These are phyloP conservation scores for Draba incana DNA, from an alignment of 345 rosid genomes.

Conservation along the genomic window DNA sequence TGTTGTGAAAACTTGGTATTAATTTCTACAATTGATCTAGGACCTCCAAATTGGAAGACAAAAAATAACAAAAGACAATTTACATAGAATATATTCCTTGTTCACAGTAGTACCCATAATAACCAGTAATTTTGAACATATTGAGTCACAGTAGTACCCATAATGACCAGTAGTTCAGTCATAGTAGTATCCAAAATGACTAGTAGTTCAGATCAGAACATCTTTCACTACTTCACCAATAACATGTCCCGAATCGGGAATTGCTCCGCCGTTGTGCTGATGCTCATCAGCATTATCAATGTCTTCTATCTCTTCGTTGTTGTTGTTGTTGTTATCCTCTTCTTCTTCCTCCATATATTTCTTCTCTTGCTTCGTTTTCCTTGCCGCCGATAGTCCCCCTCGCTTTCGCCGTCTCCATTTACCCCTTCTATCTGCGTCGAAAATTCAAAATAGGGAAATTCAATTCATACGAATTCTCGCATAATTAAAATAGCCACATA, in stretches of 20 bases:
- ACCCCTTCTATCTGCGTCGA: slow-evolving; percentile 62
- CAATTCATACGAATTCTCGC: slow-evolving; percentile 13
- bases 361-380: slow-evolving; percentile 57
- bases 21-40: too few relatives aligned
- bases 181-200: too few relatives aligned
- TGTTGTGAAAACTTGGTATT: too few relatives aligned
- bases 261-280: slow-evolving; percentile 25
- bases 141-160: too few relatives aligned
- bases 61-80: too few relatives aligned
- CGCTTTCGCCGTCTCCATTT: slow-evolving; percentile 85
- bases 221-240: slow-evolving; percentile 58
- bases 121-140: too few relatives aligned
- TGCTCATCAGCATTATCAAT: slow-evolving; percentile 48
- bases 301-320: slow-evolving; percentile 53
- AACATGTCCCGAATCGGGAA: slow-evolving; percentile 55
- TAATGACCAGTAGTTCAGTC: too few relatives aligned
- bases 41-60: too few relatives aligned
- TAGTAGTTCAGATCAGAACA: too few relatives aligned
- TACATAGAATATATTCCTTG: too few relatives aligned
- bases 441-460: slow-evolving; percentile 16
- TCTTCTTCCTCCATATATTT: slow-evolving; percentile 59
- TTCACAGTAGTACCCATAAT: too few relatives aligned
- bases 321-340: slow-evolving; percentile 49
- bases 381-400: slow-evolving; percentile 48
- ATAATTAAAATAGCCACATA: slow-evolving; percentile 13